Percentiles rank a stretch among this genome's conserved stretches.
Conservation (phyloP, 2,329 filamentous ascomycete species). For the Colletotrichum noveboracense region DNA sequence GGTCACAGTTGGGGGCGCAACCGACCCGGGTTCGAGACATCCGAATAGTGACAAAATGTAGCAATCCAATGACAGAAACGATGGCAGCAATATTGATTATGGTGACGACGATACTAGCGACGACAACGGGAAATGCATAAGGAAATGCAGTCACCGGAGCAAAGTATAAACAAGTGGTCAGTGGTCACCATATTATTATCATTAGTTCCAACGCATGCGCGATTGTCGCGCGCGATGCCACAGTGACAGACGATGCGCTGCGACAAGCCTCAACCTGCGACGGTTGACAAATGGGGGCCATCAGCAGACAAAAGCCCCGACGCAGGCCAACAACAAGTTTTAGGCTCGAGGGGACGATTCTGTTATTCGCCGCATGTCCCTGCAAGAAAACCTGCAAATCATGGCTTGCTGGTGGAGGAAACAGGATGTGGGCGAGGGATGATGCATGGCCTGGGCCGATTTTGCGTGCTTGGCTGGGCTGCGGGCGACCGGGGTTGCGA, state of each 20-base stretch:
- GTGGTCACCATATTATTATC: rapidly evolving
- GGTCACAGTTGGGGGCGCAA: not conserved
- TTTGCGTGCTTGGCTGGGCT: not conserved
- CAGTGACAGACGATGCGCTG: not conserved
- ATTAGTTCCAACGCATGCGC: not conserved
- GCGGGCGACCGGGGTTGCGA: not conserved
- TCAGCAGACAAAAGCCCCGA: not conserved
- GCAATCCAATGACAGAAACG: too few species aligned
- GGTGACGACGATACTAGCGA: not conserved
- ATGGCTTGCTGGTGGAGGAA: not conserved
- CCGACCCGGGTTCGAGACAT: not conserved
- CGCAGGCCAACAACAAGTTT: not conserved
- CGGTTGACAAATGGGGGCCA: not conserved
- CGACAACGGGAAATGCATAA: rapidly evolving
- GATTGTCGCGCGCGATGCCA: not conserved
- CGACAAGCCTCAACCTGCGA: not conserved
- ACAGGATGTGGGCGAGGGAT: not conserved
- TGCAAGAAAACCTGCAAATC: not conserved
- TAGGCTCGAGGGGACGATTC: not conserved
- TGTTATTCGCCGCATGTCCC: not conserved
- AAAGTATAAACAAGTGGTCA: not conserved
- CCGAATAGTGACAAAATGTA: too few species aligned
- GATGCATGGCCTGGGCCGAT: not conserved
- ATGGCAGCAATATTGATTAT: not conserved
- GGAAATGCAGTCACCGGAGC: rapidly evolving